Evolutionary conservation across 2,329 filamentous ascomycete genomes (phyloP), one percentile per base, ranked within the genome.

Genomic region (Scedosporium aurantiacum): DNA sequence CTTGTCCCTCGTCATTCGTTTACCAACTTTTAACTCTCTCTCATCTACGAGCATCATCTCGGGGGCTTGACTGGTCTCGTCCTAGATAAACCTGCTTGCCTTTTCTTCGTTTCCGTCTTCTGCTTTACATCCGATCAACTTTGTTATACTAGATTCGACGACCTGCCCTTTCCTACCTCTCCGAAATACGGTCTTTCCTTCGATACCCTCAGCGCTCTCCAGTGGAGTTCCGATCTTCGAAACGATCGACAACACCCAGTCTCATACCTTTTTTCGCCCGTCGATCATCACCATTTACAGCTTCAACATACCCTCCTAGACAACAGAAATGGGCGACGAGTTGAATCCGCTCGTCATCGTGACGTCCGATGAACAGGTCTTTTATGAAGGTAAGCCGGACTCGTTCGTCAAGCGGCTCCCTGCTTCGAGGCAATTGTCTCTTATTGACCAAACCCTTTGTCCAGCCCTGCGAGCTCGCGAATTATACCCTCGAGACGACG

Each of bases 401-500:
- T n/a, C 43, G 18, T 37, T 10, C 40, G 32, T 27, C 21, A 52
- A 5, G 27, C 21, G 23, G 12, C 12, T 14, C 50, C 23, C 23
- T 25, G 2, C 18, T 4, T 23, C 2, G 4, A 25, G 12, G 23
- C 12, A 23, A 3, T 54, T 28, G 12, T 23, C 12, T 12, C 18
- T 10, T 54, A 5, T 54, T 54, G 50, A 54, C 50, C 27, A 54
- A 54, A 21, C 6, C n/a, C 5, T 54, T 27, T 54, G 5, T 25
- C n/a, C 43, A 65, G 64, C 64, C n/a, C 55, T 65, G 4, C 57
- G 60, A 45, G 63, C 63, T 21, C 64, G 64, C 18, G 58, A 63
- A n/a, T 55, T 65, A 18, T 65, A 62, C 45, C 64, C 63, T 18
- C 52, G 64, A 60, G 60, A 63, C 25, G 64, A 65, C 25, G 64